These are phyloP conservation scores for Trypanosomatidae sp. DNA, from an alignment of 208 protist genomes.

Conservation along the genomic window DNA sequence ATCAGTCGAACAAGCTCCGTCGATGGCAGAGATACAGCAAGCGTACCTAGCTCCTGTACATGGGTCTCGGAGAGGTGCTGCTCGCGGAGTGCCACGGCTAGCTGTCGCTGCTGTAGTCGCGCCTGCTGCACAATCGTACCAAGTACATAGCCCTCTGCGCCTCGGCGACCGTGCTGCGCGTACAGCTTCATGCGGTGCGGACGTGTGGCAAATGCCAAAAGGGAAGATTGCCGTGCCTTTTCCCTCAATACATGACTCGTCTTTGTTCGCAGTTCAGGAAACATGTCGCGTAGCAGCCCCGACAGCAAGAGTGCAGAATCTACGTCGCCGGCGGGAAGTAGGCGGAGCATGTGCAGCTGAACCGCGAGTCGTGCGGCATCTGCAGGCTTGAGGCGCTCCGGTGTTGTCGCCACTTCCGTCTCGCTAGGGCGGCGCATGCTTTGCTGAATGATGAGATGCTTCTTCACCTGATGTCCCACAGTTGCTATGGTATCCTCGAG, in stretches of 20 bases:
- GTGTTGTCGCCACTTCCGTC: not conserved
- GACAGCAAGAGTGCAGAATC: constrained; percentile 28
- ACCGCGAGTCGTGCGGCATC: constrained; percentile 20
- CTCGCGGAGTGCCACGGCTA: constrained; percentile 59
- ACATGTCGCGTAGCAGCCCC: constrained; percentile 48
- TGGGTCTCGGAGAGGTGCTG: constrained; percentile 42
- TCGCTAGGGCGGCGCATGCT: not conserved
- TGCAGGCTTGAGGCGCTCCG: constrained; percentile 2
- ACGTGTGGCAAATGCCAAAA: constrained; percentile 74
- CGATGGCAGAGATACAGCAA: constrained; percentile 28
- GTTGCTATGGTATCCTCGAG: constrained; percentile 42
- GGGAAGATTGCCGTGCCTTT: constrained; percentile 55
- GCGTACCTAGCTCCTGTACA: constrained; percentile 24
- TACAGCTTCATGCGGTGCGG: constrained; percentile 58
- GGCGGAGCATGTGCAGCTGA: constrained; percentile 44
- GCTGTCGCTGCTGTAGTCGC: constrained; percentile 72
- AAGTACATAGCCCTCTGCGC: constrained; percentile 44
- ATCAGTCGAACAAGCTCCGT: constrained; percentile 44
- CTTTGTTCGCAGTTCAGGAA: constrained; percentile 72
- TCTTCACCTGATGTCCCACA: constrained; percentile 27
- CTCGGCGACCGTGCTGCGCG: constrained; percentile 22
- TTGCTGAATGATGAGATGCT: constrained; percentile 16
- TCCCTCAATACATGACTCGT: constrained; percentile 52
- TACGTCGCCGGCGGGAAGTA: constrained; percentile 29
- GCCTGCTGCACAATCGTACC: constrained; percentile 60